Base-by-base conservation (phyloP, 2,329 filamentous ascomycete genomes). In the Pseudopyrenochaeta lycopersici region DNA sequence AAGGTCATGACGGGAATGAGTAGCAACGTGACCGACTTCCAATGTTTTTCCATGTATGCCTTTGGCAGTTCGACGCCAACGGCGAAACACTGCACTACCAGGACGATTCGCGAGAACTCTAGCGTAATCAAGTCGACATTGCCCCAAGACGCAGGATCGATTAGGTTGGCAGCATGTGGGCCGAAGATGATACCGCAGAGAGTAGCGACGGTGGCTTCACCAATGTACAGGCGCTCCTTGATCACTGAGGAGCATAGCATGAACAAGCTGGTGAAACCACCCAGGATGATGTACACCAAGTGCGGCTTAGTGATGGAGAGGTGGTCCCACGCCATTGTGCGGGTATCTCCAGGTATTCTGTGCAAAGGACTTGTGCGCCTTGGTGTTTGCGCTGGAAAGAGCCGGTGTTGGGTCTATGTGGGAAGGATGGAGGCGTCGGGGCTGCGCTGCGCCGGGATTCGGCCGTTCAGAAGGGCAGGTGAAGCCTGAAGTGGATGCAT, bases 231-330 rank as follows among this genome's bases (percentile, higher is more conserved):
- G 76, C 91, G 90, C 83, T 99, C 95, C 82, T 99, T 99, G 80
- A 99, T 96, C 72, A 98, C 88, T 49, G 96, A 92, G 55, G 95
- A 99, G 77, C 92, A 97, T 55, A 99, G 83, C 95, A 99, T 99
- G 81, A 99, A 99, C 68, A 99, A 82, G 56, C 90, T 92, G 65
- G 95, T 99, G 81, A 99, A 99, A 76, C 94, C 95, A 70, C 95
- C 95, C 51, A 99, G 83, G 78, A 99, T 97, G 79, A 98, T 92
- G 79, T 99, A 99, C 63, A 96, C 95, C 91, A 98, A 78, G 83
- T 99, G 95, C 70, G 95, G 91, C 82, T 89, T 90, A 79, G 96
- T 97, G 80, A 98, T 88, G 57, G 88, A 88, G 47, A 94, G 84
- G 66, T 93, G 89, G 42, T 89, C 84, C 90, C 90, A 93, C 58